phyloP scores from a whole-genome alignment of 805 yeast genomes.

The Lachancea cidri region DNA sequence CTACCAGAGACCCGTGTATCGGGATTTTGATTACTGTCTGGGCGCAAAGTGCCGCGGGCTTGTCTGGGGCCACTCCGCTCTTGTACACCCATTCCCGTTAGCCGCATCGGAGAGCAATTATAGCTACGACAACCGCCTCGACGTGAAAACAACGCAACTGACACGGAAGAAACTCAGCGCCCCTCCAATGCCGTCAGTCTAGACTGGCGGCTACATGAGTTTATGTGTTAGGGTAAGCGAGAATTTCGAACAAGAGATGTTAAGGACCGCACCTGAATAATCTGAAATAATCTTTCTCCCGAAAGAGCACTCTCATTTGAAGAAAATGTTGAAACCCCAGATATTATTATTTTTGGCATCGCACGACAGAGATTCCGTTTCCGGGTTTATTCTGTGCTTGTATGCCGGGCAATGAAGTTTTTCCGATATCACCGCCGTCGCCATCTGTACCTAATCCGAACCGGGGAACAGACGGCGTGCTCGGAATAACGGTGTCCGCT shows the following conservation, averaged over 20 bases:
- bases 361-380: no score
- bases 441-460: background rate
- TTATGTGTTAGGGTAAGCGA: no score
- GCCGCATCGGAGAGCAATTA: background rate
- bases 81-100: background rate
- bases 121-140: background rate
- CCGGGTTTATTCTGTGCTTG: background rate
- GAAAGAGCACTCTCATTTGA: no score
- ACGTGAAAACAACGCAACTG: background rate
- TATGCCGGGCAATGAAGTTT: background rate
- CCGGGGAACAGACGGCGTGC: background rate
- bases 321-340: no score
- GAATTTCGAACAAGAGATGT: no score
- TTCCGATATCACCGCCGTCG: background rate
- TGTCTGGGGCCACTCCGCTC: background rate
- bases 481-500: background rate
- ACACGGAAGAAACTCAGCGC: background rate
- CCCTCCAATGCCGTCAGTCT: background rate
- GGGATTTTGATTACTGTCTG: background rate
- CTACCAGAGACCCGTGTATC: background rate
- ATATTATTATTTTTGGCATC: no score
- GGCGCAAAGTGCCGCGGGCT: background rate
- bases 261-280: no score
- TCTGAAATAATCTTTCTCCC: no score
- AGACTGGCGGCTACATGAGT: background rate